These are phyloP conservation scores for Botryotinia calthae DNA, from an alignment of 2,329 filamentous ascomycete genomes.

Conservation along the genomic window DNA sequence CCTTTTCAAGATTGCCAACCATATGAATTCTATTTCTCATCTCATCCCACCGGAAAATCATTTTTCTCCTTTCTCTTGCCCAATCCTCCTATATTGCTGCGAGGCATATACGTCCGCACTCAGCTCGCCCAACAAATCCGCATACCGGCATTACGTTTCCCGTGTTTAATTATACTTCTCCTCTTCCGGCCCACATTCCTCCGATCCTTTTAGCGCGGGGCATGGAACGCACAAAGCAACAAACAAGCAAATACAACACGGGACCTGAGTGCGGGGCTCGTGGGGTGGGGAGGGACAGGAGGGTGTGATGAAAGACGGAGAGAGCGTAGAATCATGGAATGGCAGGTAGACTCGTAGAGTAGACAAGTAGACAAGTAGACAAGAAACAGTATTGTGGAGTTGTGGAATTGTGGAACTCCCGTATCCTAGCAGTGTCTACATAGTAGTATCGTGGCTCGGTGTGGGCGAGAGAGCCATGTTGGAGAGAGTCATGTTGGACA, in stretches of 20 bases:
- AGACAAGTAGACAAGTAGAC: too few relatives aligned
- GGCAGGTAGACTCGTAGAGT: too few relatives aligned
- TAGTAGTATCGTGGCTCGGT: neutral
- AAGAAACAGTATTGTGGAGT: too few relatives aligned
- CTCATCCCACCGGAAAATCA: conserved; percentile 29
- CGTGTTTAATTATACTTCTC: neutral
- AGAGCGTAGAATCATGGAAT: too few relatives aligned
- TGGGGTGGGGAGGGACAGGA: neutral
- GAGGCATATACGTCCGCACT: too few relatives aligned
- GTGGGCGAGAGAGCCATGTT: conserved; percentile 7
- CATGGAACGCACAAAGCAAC: conserved; percentile 1
- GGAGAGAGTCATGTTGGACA: conserved; percentile 6
- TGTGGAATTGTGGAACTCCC: too few relatives aligned
- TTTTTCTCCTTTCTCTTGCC: conserved; percentile 21
- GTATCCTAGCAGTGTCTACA: too few relatives aligned
- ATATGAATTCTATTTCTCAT: neutral
- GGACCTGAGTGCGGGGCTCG: conserved; percentile 20
- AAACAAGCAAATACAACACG: neutral
- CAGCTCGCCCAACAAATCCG: neutral
- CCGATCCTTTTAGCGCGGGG: conserved; percentile 28
- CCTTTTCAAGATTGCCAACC: neutral
- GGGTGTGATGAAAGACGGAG: conserved; percentile 3
- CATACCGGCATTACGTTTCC: neutral
- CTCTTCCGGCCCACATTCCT: conserved; percentile 22
- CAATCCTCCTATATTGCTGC: neutral